Conservation (phyloP, 768 basidiomycete species). For the Leccinum rimulosum region DNA sequence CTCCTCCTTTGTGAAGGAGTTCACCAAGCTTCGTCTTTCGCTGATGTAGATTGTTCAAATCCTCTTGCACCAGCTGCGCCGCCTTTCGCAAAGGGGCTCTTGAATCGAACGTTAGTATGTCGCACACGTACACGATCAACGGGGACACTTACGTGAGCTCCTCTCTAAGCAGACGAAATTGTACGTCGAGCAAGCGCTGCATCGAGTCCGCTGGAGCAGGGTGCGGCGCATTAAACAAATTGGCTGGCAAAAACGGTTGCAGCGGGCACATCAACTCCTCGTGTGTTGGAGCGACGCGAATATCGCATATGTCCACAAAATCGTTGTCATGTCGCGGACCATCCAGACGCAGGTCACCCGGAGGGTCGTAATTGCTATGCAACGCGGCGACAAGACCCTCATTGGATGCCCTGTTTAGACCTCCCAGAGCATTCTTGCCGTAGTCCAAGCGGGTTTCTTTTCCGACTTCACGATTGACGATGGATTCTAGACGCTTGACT, state of each 20-base stretch:
- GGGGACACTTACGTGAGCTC: conserved; percentile 55
- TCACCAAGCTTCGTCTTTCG: conserved; percentile 41
- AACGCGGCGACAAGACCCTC: conserved; percentile 41
- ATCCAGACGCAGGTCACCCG: conserved; percentile 45
- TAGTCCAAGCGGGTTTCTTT: conserved; percentile 29
- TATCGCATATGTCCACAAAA: conserved; percentile 48
- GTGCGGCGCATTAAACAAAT: conserved; percentile 59
- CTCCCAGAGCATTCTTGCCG: conserved; percentile 2
- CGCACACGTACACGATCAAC: background rate
- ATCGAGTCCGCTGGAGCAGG: conserved; percentile 56
- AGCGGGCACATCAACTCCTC: conserved; percentile 52
- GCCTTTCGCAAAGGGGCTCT: conserved; percentile 55
- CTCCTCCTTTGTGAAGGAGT: conserved; percentile 52
- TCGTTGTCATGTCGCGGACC: conserved; percentile 74
- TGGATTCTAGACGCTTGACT: conserved; percentile 35
- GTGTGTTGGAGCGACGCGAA: conserved; percentile 70
- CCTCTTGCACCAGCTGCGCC: conserved; percentile 47
- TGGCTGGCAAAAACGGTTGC: conserved; percentile 61
- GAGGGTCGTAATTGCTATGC: conserved; percentile 48
- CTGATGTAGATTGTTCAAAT: conserved; percentile 30
- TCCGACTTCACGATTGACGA: conserved; percentile 50
- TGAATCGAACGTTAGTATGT: background rate
- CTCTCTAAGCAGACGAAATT: conserved; percentile 73
- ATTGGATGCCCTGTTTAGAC: conserved; percentile 3
- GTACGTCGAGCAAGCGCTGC: conserved; percentile 66